A percentile compares a stretch with the other conserved stretches of the same genome.
Evolutionary conservation across 2,329 filamentous ascomycete genomes (phyloP).

Genomic region (Paecilomyces formosus): DNA sequence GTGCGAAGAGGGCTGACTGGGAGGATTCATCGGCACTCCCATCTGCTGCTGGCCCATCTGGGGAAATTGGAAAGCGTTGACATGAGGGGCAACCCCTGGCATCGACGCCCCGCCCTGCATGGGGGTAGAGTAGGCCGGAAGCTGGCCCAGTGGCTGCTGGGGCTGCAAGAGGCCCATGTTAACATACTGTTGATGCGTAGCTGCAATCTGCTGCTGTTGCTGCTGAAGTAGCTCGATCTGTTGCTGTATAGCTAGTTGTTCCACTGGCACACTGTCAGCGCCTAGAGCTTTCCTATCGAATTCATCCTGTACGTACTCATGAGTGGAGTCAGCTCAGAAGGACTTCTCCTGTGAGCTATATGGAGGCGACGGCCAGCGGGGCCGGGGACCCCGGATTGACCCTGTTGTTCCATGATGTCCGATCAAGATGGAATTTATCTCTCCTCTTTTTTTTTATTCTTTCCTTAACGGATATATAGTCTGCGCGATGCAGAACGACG

Average conservation of each 20-base stretch:
- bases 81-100: conserved; percentile 67
- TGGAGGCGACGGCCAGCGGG: conserved; percentile 84
- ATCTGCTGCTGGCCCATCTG: conserved; percentile 65
- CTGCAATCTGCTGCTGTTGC: conserved; percentile 95
- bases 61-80: conserved; percentile 81
- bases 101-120: conserved; percentile 64
- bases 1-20: conserved; percentile 70
- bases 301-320: conserved; percentile 68
- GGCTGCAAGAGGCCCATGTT: conserved; percentile 93
- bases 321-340: conserved; percentile 91
- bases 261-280: conserved; percentile 53
- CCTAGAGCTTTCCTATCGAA: not conserved
- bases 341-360: conserved; percentile 94
- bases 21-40: conserved; percentile 65
- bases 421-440: conserved; percentile 11
- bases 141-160: conserved; percentile 68
- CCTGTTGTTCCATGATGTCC: conserved; percentile 58
- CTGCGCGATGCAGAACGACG: not conserved
- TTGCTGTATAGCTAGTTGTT: conserved; percentile 95
- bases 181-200: conserved; percentile 93
- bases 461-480: not conserved
- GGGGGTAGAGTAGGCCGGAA: conserved; percentile 61
- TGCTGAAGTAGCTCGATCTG: conserved; percentile 96
- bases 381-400: conserved; percentile 51
- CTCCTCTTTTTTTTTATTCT: not conserved